These are phyloP conservation scores for Podospora pseudocomata DNA, from an alignment of 495 filamentous ascomycete species.

Conservation along the genomic window DNA sequence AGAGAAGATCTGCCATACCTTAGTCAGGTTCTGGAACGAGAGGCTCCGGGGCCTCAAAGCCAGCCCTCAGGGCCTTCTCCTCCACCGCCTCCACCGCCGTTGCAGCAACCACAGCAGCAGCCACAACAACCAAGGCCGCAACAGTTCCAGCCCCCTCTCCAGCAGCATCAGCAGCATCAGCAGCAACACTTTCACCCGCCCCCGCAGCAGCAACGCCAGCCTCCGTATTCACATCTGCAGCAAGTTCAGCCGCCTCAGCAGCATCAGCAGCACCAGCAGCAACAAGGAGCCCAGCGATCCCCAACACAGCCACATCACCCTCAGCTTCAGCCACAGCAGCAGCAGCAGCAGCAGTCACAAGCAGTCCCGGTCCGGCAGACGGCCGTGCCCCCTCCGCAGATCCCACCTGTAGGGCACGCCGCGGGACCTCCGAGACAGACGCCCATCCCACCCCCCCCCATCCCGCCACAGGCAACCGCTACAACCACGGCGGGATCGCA, in stretches of 20 bases:
- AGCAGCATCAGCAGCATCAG: constrained; percentile 11
- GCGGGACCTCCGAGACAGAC: constrained; percentile 27
- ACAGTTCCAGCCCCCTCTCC: neutral
- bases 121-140: constrained; percentile 5
- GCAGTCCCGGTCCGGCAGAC: constrained; percentile 23
- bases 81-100: constrained; percentile 1
- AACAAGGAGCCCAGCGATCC: constrained; percentile 10
- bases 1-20: constrained; percentile 48
- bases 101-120: constrained; percentile 15
- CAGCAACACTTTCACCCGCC: constrained; percentile 1
- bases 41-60: constrained; percentile 19
- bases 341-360: constrained; percentile 13
- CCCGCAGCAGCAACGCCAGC: constrained; percentile 12
- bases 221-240: constrained; percentile 8
- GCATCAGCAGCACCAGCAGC: constrained; percentile 15
- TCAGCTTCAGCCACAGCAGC: constrained; percentile 7
- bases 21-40: constrained; percentile 44
- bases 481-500: neutral
- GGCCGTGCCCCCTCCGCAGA: constrained; percentile 31
- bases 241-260: constrained; percentile 15
- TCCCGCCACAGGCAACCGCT: constrained; percentile 21
- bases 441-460: constrained; percentile 33
- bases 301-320: constrained; percentile 16
- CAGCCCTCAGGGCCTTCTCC: neutral
- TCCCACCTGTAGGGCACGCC: constrained; percentile 18